Evolutionary conservation across 352 stramenopile species (phyloP).

Genomic region (Phytopythium mirpurense): DNA sequence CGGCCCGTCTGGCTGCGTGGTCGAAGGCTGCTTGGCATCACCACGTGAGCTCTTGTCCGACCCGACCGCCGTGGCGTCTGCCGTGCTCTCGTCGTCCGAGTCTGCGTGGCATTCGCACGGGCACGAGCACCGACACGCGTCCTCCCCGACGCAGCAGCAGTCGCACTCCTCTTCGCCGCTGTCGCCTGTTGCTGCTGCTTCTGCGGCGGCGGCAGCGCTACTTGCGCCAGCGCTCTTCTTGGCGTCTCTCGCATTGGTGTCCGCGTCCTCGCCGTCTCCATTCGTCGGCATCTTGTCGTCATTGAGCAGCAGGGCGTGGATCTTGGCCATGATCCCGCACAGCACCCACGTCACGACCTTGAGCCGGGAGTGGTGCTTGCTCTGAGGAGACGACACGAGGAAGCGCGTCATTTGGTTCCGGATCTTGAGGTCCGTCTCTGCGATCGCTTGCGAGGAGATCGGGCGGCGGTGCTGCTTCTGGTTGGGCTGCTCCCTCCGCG

Average conservation of each 20-base stretch:
- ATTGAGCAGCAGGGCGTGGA: constrained; percentile 61
- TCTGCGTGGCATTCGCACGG: constrained; percentile 66
- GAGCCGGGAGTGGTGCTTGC: constrained; percentile 71
- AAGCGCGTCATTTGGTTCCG: constrained; percentile 78
- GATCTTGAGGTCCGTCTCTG: constrained; percentile 68
- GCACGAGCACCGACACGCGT: constrained; percentile 48
- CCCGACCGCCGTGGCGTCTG: not conserved
- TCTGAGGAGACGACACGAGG: constrained; percentile 62
- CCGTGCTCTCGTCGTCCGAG: constrained; percentile 48
- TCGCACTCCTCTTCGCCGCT: constrained; percentile 72
- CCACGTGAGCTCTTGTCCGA: not conserved
- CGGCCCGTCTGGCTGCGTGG: not conserved
- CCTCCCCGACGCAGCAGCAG: constrained; percentile 65
- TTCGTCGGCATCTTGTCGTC: constrained; percentile 59
- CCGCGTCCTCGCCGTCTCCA: constrained; percentile 8
- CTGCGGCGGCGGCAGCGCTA: not conserved
- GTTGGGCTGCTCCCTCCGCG: constrained; percentile 17
- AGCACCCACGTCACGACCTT: constrained; percentile 86
- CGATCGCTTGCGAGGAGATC: constrained; percentile 69
- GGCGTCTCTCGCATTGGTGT: constrained; percentile 8
- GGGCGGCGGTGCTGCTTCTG: constrained; percentile 19
- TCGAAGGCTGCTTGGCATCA: not conserved
- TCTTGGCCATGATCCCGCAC: constrained; percentile 83
- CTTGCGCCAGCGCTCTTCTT: constrained; percentile 9
- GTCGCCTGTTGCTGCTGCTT: constrained; percentile 8